phyloP scores from a whole-genome alignment of 352 stramenopile genomes.

The Phytophthora parvispora region DNA sequence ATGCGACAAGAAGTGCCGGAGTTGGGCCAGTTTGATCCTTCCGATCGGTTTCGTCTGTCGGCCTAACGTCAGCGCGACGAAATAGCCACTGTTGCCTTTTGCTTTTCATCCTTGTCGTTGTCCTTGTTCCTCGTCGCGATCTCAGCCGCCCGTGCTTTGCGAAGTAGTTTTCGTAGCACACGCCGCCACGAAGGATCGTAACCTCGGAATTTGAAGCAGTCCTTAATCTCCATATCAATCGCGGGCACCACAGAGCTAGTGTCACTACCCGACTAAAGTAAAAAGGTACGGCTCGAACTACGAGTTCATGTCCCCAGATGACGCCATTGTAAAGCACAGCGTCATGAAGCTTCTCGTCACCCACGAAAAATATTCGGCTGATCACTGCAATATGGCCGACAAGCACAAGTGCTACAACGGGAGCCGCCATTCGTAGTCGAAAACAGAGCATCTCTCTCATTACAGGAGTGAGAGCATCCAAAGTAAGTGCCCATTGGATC shows the following conservation, averaged over 20 bases:
- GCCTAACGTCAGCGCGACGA: not conserved
- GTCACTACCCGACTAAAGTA: slow-evolving; percentile 14
- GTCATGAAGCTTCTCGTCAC: slow-evolving; percentile 1
- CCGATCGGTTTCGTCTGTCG: not conserved
- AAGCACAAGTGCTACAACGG: not conserved
- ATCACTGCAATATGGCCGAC: slow-evolving; percentile 11
- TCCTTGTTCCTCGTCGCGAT: too few relatives aligned
- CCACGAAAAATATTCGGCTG: not conserved
- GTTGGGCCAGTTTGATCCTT: not conserved
- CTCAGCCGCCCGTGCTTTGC: not conserved
- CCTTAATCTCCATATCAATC: slow-evolving; percentile 24
- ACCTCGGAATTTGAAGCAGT: slow-evolving; percentile 10
- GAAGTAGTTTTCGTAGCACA: slow-evolving; percentile 22
- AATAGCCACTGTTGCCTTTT: not conserved
- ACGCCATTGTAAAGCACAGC: not conserved
- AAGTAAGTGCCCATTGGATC: not conserved
- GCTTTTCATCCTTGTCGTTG: slow-evolving; percentile 1
- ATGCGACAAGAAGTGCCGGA: not conserved
- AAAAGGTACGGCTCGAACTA: slow-evolving; percentile 5
- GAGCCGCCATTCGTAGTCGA: slow-evolving; percentile 2
- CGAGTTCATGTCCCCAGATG: not conserved
- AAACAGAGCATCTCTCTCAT: slow-evolving; percentile 25
- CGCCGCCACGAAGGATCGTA: slow-evolving; percentile 11
- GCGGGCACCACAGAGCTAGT: slow-evolving; percentile 15
- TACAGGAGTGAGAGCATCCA: not conserved